phyloP scores from a whole-genome alignment of 2,329 filamentous ascomycete genomes.

The Fusarium sp. region DNA sequence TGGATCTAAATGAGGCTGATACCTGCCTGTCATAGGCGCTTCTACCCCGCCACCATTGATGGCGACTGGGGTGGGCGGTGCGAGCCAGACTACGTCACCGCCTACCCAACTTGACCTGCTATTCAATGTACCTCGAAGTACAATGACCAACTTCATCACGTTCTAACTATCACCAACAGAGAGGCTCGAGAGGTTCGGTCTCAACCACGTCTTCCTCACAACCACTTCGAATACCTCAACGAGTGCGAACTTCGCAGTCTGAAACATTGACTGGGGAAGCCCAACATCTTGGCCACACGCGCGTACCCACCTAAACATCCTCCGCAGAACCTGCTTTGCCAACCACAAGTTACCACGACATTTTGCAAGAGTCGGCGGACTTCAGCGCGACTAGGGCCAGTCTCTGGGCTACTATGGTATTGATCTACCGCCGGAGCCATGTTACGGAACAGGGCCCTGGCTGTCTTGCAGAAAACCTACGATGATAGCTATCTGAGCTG shows the following conservation, averaged over 20 bases:
- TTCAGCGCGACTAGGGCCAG: conserved; percentile 35
- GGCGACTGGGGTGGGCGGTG: conserved; percentile 41
- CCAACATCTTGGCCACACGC: conserved; percentile 8
- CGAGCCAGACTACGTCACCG: conserved; percentile 49
- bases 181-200: conserved; percentile 7
- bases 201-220: conserved; percentile 5
- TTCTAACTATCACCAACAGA: conserved; percentile 30
- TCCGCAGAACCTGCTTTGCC: conserved; percentile 17
- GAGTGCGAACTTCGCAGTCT: background rate
- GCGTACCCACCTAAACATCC: conserved; percentile 13
- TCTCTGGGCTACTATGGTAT: conserved; percentile 51
- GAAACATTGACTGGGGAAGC: conserved; percentile 10
- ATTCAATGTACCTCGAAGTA: conserved; percentile 32
- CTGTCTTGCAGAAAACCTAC: conserved; percentile 95
- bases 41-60: conserved; percentile 40
- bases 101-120: conserved; percentile 36
- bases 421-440: conserved; percentile 56
- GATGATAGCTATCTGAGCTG: conserved; percentile 96
- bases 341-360: conserved; percentile 4
- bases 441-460: conserved; percentile 70
- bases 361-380: conserved; percentile 32
- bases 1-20: conserved; percentile 26
- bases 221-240: background rate
- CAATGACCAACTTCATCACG: conserved; percentile 40
- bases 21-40: background rate